phyloP scores from a whole-genome alignment of 768 basidiomycete species.

The Baorangia bicolor region DNA sequence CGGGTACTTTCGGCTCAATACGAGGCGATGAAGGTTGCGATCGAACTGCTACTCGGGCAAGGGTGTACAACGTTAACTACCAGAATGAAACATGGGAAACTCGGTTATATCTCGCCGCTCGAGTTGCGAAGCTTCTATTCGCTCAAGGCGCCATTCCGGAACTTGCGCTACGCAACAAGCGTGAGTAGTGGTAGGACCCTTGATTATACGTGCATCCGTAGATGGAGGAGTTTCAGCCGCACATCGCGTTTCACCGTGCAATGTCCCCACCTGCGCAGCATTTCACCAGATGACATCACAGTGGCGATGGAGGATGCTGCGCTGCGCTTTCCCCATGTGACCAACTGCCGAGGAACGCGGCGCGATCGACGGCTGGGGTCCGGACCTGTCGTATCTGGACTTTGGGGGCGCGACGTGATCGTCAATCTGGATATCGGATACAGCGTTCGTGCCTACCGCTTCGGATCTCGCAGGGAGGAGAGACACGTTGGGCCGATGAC shows the following conservation, averaged over 20 bases:
- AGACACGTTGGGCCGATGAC: not conserved
- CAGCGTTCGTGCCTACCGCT: not conserved
- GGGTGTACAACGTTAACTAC: no score
- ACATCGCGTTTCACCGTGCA: not conserved
- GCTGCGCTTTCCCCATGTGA: conserved; percentile 29
- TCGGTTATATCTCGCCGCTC: no score
- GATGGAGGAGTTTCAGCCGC: conserved; percentile 30
- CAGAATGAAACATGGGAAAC: not conserved
- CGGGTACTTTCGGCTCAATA: no score
- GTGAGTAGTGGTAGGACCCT: not conserved
- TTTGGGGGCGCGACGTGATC: conserved; percentile 17
- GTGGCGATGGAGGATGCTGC: conserved; percentile 29
- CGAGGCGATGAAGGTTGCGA: not conserved
- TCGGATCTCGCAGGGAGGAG: not conserved
- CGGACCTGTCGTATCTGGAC: conserved; percentile 52
- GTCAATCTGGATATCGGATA: not conserved
- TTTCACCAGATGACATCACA: conserved; percentile 22
- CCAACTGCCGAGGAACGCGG: conserved; percentile 23
- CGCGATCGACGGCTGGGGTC: conserved; percentile 60
- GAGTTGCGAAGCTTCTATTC: not conserved
- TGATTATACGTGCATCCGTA: conserved; percentile 40
- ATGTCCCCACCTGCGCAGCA: conserved; percentile 7
- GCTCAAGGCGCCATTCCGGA: no score
- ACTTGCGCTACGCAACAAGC: not conserved
- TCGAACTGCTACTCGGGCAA: not conserved